These are phyloP conservation scores for Phaeosphaeria sp. DNA, from an alignment of 2,329 filamentous ascomycete species.

Conservation along the genomic window DNA sequence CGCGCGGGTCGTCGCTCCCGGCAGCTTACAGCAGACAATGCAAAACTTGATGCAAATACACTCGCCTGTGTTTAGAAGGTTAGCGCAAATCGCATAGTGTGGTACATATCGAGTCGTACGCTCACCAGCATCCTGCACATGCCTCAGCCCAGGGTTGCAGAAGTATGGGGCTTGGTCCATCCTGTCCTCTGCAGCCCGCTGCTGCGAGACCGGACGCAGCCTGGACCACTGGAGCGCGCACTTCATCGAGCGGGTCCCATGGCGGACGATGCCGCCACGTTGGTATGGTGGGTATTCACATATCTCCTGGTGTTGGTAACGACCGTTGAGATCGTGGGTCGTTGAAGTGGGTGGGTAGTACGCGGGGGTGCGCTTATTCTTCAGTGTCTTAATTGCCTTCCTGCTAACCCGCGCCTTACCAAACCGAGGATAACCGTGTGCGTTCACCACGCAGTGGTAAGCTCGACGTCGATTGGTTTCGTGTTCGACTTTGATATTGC, in stretches of 20 bases:
- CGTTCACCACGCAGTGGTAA: conserved; percentile 1
- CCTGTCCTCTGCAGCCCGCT: background rate
- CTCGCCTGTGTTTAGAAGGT: conserved; percentile 5
- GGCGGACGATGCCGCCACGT: background rate
- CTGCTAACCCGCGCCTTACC: conserved; percentile 12
- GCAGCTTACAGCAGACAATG: conserved; percentile 11
- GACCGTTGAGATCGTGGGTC: conserved; percentile 1
- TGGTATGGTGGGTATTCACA: background rate
- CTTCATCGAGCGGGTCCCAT: background rate
- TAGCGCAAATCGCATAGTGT: conserved; percentile 9
- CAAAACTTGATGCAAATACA: conserved; percentile 5
- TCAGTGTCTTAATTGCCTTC: conserved; percentile 5
- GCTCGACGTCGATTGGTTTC: background rate
- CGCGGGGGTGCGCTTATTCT: conserved; percentile 11
- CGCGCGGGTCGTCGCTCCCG: conserved; percentile 11
- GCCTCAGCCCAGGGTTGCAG: background rate
- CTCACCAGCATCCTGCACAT: conserved; percentile 1
- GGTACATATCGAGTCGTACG: conserved; percentile 4
- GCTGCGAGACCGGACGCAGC: background rate
- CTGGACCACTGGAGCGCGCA: background rate
- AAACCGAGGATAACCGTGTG: conserved; percentile 24
- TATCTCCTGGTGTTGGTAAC: background rate
- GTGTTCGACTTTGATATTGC: background rate
- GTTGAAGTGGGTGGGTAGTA: conserved; percentile 12
- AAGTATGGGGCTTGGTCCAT: background rate